Base-by-base conservation (phyloP, 306 rosid genomes). In the Begonia masoniana region DNA sequence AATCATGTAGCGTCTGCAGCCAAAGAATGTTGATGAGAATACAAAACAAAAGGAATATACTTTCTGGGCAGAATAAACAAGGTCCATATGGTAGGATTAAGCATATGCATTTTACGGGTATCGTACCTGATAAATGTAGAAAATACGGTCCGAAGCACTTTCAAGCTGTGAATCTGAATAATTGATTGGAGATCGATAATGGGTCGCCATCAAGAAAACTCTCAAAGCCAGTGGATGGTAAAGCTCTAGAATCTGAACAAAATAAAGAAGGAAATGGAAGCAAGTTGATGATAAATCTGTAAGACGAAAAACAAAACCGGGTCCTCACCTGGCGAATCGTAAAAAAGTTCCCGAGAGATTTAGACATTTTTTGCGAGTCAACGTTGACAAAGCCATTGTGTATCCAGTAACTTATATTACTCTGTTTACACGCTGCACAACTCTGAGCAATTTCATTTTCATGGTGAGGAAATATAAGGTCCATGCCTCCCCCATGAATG, bases 391-490 rank as follows among this genome's bases (percentile, higher is more conserved):
- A 83, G 48, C 96, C 96, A 75, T 91, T 91, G 69, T 91, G 96
- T 60, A 91, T 63, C 99, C 99, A 91, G 72, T 83, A 72, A 69
- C 92, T 75, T 67, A 86, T 58, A 68, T 91, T 70, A 70, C 96
- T 91, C 54, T 78, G 71, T 50, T 62, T 63, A 65, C 99, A 91
- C 0, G 86, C 92, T 55, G 96, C 96, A 81, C 99, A 91, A 68
- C 96, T 91, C 84, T 91, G 96, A 62, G 96, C 99, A 77, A 86
- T 86, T 77, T 91, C 99, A 58, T 91, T 91, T 68, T 91, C 99
- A 66, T 86, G 99, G 78, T 91, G 99, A 26, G 99, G 99, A 91
- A 91, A 91, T 55, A 81, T 84, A 72, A 91, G 96, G 77, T 86
- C 99, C 61, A 81, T 67, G 57, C 99, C 96, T 69, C 99, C 96